Percentiles rank a stretch among this genome's conserved stretches.
phyloP scores from a whole-genome alignment of 1,284 basidiomycete genomes.

The Rhodotorula sp. region DNA sequence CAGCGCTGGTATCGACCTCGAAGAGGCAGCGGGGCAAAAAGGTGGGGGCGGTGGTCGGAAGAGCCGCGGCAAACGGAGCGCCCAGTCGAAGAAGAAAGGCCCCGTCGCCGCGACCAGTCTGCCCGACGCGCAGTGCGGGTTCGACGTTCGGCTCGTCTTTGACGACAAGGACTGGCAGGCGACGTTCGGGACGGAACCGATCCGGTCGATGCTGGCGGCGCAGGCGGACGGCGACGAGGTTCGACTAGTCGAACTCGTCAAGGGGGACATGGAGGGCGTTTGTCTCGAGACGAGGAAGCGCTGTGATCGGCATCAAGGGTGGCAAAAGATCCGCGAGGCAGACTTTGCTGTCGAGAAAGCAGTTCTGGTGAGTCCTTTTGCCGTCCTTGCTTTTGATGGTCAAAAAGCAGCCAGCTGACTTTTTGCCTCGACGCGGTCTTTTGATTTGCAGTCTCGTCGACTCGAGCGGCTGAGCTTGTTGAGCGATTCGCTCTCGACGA shows the following conservation, averaged over 20 bases:
- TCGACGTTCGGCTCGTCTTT: conserved; percentile 76
- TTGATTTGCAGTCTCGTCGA: conserved; percentile 16
- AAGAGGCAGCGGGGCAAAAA: background rate
- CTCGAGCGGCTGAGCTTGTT: conserved; percentile 17
- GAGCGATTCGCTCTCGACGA: conserved; percentile 1
- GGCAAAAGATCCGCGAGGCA: conserved; percentile 69
- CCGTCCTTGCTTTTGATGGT: background rate
- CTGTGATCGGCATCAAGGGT: conserved; percentile 74
- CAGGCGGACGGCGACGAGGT: conserved; percentile 53
- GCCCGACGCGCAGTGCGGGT: conserved; percentile 61
- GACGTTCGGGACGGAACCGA: conserved; percentile 13
- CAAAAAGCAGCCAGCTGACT: background rate
- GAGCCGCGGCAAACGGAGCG: background rate
- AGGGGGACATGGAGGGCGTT: conserved; percentile 52
- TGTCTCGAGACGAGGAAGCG: conserved; percentile 71
- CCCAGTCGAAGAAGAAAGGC: conserved; percentile 17
- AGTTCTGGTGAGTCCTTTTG: conserved; percentile 28
- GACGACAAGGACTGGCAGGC: conserved; percentile 59
- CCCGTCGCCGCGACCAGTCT: conserved; percentile 20
- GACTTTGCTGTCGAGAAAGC: conserved; percentile 68
- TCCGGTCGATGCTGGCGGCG: conserved; percentile 10
- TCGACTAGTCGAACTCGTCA: conserved; percentile 46
- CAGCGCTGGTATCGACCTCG: conserved; percentile 13
- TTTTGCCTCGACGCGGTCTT: background rate
- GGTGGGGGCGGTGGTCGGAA: background rate